Evolutionary conservation across 1,284 basidiomycete genomes (phyloP), one percentile per base, ranked within the genome.

Genomic region (Ceratorhiza oryzae-sativae): DNA sequence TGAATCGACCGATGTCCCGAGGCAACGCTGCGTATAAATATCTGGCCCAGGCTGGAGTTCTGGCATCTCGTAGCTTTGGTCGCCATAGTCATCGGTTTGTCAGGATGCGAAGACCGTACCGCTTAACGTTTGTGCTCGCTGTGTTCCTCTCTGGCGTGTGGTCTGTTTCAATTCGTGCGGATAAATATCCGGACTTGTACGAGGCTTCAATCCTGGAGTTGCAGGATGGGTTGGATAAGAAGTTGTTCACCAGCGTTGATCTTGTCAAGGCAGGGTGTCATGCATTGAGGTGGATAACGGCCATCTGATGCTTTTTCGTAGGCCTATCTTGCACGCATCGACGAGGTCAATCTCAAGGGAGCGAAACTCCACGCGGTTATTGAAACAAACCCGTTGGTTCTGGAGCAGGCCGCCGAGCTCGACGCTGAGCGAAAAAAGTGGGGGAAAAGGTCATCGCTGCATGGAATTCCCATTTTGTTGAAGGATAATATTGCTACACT

Each of bases 151-250:
- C 61, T 34, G 46, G 61, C 1, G 48, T 63, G 46, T 34, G 34
- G 41, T 45, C 23, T 45, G 23, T 46, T 9, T 10, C 25, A 10
- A 32, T 23, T n/a, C 55, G 30, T 15, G 30, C 59, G 20, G 30
- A 30, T 9, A 68, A 56, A 15, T 71, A 71, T 53, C 81, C 82
- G 0, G 83, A 84, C 71, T 77, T 84, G n/a, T 83, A 83, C 72
- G 82, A 83, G 73, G 83, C 82, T 0, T 81, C 81, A 9, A 81
- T 84, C 42, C 75, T 76, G 2, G 82, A 84, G 70, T 76, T 84
- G 13, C 81, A 83, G 73, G 75, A 75, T 13, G 83, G 83, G 1
- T 75, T 84, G 20, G 74, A 79, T 55, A 76, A 75, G 15, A 78
- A 79, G 0, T 70, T 74, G 12, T 84, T 83, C 73, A 82, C 82